Evolutionary conservation across 2,329 filamentous ascomycete genomes (phyloP), one percentile per base, ranked within the genome.

Genomic region (Fusarium haematococcum): DNA sequence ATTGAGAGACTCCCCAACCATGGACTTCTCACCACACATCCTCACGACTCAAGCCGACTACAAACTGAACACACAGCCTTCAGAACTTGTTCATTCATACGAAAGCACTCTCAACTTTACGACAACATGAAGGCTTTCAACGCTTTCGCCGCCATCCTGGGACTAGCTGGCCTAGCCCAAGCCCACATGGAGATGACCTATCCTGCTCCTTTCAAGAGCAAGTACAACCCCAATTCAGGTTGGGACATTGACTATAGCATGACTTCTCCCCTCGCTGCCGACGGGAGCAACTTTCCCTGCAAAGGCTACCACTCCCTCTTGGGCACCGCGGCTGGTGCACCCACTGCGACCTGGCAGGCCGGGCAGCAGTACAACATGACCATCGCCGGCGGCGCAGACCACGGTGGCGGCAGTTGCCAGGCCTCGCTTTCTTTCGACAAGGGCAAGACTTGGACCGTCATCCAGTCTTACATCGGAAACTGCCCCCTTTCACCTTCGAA

Each of bases 341-440:
- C 89, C 3, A 88, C 91, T 16, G 89, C 88, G 41, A 90, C 86
- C 13, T 95, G 92, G 81, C 80, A 84, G 4, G 88, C 91, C 4
- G 93, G 93, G n/a, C 82, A 86, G 60, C 82, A 85, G 13, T 91
- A 94, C 82, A 88, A 88, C 71, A 86, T 95, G 81, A 89, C 87
- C 65, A 84, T 95, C 59, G 83, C 83, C 68, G 93, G 93, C 33
- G 88, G 87, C 60, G 90, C 90, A 33, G 81, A 81, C 30, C 93
- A 94, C 83, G 85, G 86, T 37, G 93, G 93, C 33, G 94, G 94
- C 39, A 94, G 91, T 5, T 95, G 93, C 83, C 94, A 96, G 83
- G 85, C 94, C 48, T 90, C 91, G 2, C 85, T 96, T 23, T 94
- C 92, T 33, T 94, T 93, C 82, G 92, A 96, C 83, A 85, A 89